These are phyloP conservation scores for Tilletia walkeri DNA, from an alignment of 1,284 basidiomycete species.

Conservation along the genomic window DNA sequence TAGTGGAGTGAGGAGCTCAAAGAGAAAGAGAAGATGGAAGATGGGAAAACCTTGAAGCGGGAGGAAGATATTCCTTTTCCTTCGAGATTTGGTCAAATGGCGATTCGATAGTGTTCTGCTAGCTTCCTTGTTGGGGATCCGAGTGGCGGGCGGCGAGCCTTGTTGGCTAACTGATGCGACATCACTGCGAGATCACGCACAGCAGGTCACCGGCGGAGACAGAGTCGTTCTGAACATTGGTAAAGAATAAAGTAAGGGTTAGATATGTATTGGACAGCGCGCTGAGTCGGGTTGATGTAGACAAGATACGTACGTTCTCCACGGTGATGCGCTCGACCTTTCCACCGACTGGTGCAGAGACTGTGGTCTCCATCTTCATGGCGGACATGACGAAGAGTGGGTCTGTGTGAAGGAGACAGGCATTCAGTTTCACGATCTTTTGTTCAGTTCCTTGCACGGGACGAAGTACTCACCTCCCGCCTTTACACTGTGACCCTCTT, in stretches of 20 bases:
- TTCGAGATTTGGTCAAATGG: too few relatives aligned
- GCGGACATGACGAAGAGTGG: slow-evolving; percentile 67
- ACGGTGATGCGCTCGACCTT: slow-evolving; percentile 89
- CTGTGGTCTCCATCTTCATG: slow-evolving; percentile 76
- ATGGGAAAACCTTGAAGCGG: too few relatives aligned
- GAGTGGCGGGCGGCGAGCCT: too few relatives aligned
- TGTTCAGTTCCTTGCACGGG: neutral
- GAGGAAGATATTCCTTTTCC: too few relatives aligned
- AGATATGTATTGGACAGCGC: neutral
- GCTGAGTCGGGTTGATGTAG: neutral
- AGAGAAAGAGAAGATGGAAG: too few relatives aligned
- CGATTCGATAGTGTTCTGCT: too few relatives aligned
- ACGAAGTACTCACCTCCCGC: slow-evolving; percentile 64
- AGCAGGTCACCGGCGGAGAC: slow-evolving; percentile 83
- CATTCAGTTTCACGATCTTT: neutral
- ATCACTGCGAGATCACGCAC: slow-evolving; percentile 66
- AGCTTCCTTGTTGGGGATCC: too few relatives aligned
- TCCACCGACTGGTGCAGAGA: slow-evolving; percentile 90
- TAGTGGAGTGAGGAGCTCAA: too few relatives aligned
- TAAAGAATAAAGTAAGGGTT: neutral
- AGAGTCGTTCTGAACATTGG: slow-evolving; percentile 64
- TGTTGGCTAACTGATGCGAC: neutral
- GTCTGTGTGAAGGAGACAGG: slow-evolving; percentile 59
- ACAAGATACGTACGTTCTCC: slow-evolving; percentile 35
- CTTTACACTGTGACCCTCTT: slow-evolving; percentile 94